Conservation (phyloP, 805 yeast genomes). For the Scheffersomyces amazonensis region DNA sequence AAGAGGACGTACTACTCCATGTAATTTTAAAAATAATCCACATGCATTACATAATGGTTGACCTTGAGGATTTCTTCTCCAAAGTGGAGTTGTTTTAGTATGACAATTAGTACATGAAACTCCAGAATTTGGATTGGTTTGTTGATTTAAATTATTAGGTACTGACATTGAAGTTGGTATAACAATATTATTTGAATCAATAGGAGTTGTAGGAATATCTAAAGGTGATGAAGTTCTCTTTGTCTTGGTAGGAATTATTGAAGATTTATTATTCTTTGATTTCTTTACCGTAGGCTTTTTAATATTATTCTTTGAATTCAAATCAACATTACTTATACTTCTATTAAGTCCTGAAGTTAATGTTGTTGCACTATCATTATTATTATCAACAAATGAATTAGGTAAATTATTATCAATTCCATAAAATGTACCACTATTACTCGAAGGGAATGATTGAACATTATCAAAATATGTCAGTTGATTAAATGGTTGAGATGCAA, state of each 20-base stretch:
- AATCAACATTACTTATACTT: background rate
- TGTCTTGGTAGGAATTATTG: background rate
- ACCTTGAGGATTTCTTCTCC: conserved; percentile 93
- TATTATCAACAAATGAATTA: background rate
- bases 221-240: background rate
- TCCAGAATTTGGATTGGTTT: conserved; percentile 4
- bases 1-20: conserved; percentile 92
- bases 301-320: background rate
- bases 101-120: conserved; percentile 79
- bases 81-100: conserved; percentile 88
- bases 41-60: conserved; percentile 95
- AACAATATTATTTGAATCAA: background rate
- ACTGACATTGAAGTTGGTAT: background rate
- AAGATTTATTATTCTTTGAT: conserved; percentile 3
- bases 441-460: background rate
- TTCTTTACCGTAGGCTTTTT: conserved; percentile 2
- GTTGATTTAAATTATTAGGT: background rate
- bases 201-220: background rate
- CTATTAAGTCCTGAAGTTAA: background rate
- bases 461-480: background rate
- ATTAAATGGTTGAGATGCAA: background rate
- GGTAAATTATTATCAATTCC: conserved; percentile 1
- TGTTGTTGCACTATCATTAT: background rate
- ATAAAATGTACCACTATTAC: background rate
- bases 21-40: conserved; percentile 86